Conservation (phyloP, 2,329 filamentous ascomycete species). For the Teratosphaeriaceae sp. region DNA sequence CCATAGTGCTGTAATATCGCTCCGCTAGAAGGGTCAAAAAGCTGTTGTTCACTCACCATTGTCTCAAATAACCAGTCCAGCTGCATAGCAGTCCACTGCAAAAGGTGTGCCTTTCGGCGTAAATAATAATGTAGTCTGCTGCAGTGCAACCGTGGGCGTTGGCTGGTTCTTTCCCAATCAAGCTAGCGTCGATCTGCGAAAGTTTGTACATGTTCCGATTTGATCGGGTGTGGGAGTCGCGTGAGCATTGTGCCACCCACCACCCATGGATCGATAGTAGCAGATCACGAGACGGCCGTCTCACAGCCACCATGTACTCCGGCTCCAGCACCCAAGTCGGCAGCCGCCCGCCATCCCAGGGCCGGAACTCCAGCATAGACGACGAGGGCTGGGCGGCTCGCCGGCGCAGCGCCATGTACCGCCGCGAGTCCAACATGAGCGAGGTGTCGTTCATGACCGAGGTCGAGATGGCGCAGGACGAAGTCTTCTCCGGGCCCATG, state of each 20-base stretch:
- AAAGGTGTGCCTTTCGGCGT: too few relatives aligned
- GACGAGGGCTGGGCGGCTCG: constrained; percentile 11
- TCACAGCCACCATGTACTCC: constrained; percentile 10
- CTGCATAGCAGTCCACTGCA: neutral
- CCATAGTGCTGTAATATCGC: too few relatives aligned
- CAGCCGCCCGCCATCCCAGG: constrained; percentile 2
- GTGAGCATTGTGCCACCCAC: too few relatives aligned
- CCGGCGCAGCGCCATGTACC: constrained; percentile 41
- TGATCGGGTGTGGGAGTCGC: neutral
- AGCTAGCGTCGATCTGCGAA: neutral
- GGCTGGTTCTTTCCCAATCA: too few relatives aligned
- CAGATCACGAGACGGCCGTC: constrained; percentile 9
- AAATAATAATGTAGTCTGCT: too few relatives aligned
- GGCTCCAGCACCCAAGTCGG: constrained; percentile 9
- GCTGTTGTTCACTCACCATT: too few relatives aligned
- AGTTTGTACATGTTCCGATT: neutral
- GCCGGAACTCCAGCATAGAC: constrained; percentile 11
- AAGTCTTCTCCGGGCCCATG: constrained; percentile 88
- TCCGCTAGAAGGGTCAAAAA: too few relatives aligned
- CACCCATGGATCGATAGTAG: constrained; percentile 2
- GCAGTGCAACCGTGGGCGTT: too few relatives aligned
- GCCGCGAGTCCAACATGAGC: constrained; percentile 38
- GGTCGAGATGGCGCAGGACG: constrained; percentile 98
- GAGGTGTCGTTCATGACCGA: constrained; percentile 64
- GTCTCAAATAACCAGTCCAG: neutral